These are phyloP conservation scores for Bathelium albidoporum DNA, from an alignment of 495 filamentous ascomycete genomes.

Conservation along the genomic window DNA sequence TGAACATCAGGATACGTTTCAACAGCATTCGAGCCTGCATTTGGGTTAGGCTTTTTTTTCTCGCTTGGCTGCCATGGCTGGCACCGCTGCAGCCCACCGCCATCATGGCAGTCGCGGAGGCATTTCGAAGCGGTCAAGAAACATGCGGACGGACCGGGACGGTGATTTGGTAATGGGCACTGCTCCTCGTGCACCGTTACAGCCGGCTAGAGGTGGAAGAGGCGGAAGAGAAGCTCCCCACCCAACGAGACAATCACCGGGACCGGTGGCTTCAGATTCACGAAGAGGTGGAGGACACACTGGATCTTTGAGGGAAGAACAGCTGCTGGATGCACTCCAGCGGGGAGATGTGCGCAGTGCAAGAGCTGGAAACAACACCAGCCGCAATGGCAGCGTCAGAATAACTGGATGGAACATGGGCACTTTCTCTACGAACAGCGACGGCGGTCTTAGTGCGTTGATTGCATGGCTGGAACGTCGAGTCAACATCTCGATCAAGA, in stretches of 20 bases:
- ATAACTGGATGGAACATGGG: conserved; percentile 66
- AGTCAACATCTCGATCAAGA: conserved; percentile 43
- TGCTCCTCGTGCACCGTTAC: not conserved
- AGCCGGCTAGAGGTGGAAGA: conserved; percentile 1
- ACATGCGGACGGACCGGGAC: conserved; percentile 19
- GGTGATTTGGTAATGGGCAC: conserved; percentile 24
- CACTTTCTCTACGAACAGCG: conserved; percentile 58
- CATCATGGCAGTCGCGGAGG: conserved; percentile 6
- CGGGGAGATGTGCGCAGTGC: not conserved
- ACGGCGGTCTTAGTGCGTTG: conserved; percentile 61
- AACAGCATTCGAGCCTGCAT: not conserved
- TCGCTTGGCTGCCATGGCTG: not conserved
- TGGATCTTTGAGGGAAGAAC: conserved; percentile 14
- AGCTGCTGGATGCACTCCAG: conserved; percentile 17
- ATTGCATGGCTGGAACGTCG: conserved; percentile 65
- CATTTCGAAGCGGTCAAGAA: not conserved
- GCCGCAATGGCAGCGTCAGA: conserved; percentile 31
- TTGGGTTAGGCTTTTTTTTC: not conserved
- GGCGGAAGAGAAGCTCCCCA: conserved; percentile 8
- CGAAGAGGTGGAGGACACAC: not conserved
- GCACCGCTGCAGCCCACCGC: not conserved
- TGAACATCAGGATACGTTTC: not conserved
- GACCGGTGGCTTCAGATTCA: not conserved
- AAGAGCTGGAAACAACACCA: not conserved
- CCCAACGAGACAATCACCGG: not conserved